Conservation (phyloP, 345 rosid genomes). For the Rhodomyrtus tomentosa region DNA sequence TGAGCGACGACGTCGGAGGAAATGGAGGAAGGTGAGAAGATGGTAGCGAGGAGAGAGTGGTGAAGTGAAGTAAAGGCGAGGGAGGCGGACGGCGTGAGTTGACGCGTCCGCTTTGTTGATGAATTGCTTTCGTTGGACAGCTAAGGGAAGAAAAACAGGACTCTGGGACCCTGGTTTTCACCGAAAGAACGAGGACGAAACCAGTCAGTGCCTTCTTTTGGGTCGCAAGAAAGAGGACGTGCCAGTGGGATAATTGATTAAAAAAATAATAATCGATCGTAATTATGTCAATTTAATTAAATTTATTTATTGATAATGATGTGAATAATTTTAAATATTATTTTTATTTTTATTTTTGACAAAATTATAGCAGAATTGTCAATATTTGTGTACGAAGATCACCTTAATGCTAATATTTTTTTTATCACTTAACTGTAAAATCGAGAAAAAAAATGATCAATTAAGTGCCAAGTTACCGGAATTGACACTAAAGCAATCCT, state of each 20-base stretch:
- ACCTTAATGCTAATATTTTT: too few species aligned
- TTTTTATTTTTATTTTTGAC: too few species aligned
- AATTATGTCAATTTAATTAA: too few species aligned
- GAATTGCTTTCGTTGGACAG: neutral
- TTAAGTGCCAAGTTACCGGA: too few species aligned
- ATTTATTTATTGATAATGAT: too few species aligned
- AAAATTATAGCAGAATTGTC: too few species aligned
- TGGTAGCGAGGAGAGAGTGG: neutral
- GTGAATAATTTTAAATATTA: too few species aligned
- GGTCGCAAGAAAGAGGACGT: neutral
- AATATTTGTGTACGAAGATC: too few species aligned
- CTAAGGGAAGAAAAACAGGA: neutral
- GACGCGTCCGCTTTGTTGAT: neutral
- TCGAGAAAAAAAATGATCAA: too few species aligned
- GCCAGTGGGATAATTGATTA: neutral
- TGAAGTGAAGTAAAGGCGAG: neutral
- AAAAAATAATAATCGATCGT: too few species aligned
- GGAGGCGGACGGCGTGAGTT: neutral
- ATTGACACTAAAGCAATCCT: too few species aligned
- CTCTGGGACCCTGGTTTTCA: rapidly evolving
- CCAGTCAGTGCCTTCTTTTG: neutral
- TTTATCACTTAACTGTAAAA: too few species aligned
- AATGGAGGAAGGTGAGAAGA: neutral
- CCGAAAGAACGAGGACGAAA: neutral
- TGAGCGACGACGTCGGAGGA: neutral